A percentile compares a stretch with the other conserved stretches of the same genome.
phyloP scores from a whole-genome alignment of 345 rosid species.

The Geranium rotundifolium region DNA sequence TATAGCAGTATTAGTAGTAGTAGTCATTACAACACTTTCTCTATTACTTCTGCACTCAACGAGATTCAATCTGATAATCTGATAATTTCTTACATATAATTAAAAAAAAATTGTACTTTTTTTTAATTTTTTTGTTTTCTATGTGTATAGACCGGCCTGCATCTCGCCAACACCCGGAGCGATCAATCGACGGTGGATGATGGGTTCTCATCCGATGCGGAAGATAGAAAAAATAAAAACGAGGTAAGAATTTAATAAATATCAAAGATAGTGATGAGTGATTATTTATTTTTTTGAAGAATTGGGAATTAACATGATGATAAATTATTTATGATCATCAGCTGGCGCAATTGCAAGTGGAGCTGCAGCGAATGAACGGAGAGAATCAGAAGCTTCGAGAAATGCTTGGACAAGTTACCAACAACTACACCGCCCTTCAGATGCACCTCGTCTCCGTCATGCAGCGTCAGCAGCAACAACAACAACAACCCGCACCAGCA shows the following conservation, averaged over 20 bases:
- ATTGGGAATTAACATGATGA: too few species aligned
- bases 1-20: too few species aligned
- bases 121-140: background rate
- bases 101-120: too few species aligned
- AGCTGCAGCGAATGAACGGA: slow-evolving; percentile 50
- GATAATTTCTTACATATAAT: too few species aligned
- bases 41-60: too few species aligned
- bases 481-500: slow-evolving; percentile 19
- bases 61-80: too few species aligned
- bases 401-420: slow-evolving; percentile 62
- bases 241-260: slow-evolving; percentile 34
- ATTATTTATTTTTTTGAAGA: too few species aligned
- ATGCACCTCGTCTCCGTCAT: slow-evolving; percentile 51
- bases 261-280: too few species aligned
- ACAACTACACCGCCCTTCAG: slow-evolving; percentile 52
- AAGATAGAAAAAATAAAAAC: slow-evolving; percentile 37
- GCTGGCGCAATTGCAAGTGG: slow-evolving; percentile 50
- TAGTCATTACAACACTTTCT: too few species aligned
- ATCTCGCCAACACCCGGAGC: slow-evolving; percentile 59
- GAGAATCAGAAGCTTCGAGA: slow-evolving; percentile 72
- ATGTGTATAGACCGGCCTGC: slow-evolving; percentile 64
- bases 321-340: slow-evolving; percentile 5
- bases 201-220: slow-evolving; percentile 52
- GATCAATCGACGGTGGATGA: slow-evolving; percentile 76
- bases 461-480: slow-evolving; percentile 33